phyloP scores from a whole-genome alignment of 179 eudicot species.

The Beta corolliflora region DNA sequence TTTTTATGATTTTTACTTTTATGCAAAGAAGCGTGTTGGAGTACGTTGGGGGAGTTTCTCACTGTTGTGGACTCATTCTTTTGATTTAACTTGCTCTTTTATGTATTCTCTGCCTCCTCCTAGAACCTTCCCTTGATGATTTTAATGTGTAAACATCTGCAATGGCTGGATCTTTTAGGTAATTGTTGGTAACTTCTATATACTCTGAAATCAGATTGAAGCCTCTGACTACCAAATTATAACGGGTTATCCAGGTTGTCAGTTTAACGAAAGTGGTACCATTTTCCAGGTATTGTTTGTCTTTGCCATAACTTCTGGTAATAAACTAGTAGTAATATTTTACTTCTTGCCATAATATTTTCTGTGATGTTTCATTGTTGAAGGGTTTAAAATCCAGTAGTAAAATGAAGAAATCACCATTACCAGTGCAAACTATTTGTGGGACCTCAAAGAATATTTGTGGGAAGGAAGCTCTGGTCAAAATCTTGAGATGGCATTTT shows the following conservation, averaged over 20 bases:
- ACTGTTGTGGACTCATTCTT: neutral
- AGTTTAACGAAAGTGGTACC: neutral
- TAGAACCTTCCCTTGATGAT: neutral
- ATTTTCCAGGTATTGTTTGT: neutral
- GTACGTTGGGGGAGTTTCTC: neutral
- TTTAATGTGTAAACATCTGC: neutral
- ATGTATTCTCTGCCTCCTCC: neutral
- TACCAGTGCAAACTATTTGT: conserved; percentile 57
- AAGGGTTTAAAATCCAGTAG: conserved; percentile 7
- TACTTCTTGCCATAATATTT: neutral
- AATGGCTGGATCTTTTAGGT: conserved; percentile 8
- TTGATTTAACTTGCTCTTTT: neutral
- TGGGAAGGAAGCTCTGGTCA: conserved; percentile 74
- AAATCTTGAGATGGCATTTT: conserved; percentile 94
- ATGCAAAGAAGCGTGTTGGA: too few relatives aligned
- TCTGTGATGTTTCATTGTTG: neutral
- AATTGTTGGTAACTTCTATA: neutral
- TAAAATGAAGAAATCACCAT: conserved; percentile 70
- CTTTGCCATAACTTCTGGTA: conserved; percentile 3
- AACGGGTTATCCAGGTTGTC: neutral
- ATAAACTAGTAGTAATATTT: neutral
- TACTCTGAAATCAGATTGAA: conserved; percentile 10
- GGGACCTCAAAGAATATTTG: conserved; percentile 46
- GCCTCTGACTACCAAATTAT: neutral
- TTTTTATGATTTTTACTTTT: too few relatives aligned